phyloP scores from a whole-genome alignment of 2,329 filamentous ascomycete species.

The Trichophyton mentagrophytes region DNA sequence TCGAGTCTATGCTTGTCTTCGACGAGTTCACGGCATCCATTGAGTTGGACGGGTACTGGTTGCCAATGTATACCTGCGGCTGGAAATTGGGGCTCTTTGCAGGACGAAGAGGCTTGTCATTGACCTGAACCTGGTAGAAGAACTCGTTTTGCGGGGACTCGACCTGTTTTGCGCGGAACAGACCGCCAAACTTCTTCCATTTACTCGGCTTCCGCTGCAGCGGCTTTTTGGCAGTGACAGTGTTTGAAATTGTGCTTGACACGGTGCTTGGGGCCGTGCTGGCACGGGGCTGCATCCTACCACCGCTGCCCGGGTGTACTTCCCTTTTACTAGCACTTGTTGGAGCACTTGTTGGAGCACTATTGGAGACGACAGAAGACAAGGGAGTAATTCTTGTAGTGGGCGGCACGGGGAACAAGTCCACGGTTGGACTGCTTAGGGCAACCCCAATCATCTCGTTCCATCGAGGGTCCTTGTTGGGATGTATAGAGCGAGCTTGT shows the following conservation, averaged over 20 bases:
- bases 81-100: constrained; percentile 6
- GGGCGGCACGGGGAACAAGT: neutral
- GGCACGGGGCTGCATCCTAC: neutral
- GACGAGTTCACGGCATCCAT: neutral
- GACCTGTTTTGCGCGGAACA: constrained; percentile 29
- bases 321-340: neutral
- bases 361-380: neutral
- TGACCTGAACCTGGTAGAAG: constrained; percentile 20
- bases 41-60: neutral
- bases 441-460: constrained; percentile 57
- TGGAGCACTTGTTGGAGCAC: neutral
- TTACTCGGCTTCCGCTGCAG: constrained; percentile 29
- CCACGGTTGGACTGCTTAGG: constrained; percentile 50
- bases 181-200: constrained; percentile 36
- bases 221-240: neutral
- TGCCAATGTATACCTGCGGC: neutral
- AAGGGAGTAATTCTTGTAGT: neutral
- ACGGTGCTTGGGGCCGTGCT: neutral
- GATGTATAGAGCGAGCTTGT: neutral
- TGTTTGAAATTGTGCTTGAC: neutral
- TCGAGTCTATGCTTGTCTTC: neutral
- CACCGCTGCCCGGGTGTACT: neutral
- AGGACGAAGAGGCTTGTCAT: constrained; percentile 14
- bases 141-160: constrained; percentile 15
- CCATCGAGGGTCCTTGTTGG: constrained; percentile 16